Percentiles rank a stretch among this genome's conserved stretches.
Evolutionary conservation across 176 grass and related monocot species (phyloP).

Genomic region (Leersia perrieri): DNA sequence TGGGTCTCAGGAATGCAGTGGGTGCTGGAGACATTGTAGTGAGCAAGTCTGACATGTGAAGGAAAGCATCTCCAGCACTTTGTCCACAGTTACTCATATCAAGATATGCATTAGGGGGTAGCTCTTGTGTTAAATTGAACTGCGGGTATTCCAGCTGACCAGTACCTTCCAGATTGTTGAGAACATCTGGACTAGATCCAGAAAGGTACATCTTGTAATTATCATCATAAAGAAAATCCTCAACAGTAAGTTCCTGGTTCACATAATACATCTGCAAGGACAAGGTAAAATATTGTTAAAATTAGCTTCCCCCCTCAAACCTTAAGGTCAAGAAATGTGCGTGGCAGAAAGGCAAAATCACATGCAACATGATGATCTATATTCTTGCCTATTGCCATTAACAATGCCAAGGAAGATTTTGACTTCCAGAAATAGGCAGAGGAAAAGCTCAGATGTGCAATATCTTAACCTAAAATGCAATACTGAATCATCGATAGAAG

Average conservation of each 20-base stretch:
- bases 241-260: conserved; percentile 68
- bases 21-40: conserved; percentile 68
- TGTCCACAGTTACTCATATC: conserved; percentile 49
- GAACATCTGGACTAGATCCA: conserved; percentile 48
- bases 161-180: conserved; percentile 63
- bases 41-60: conserved; percentile 74
- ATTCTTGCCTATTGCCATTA: neutral
- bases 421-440: neutral
- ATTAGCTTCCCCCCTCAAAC: neutral
- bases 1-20: conserved; percentile 73
- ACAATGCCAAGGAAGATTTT: neutral
- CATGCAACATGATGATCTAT: neutral
- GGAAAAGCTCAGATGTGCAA: conserved; percentile 7
- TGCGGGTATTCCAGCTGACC: conserved; percentile 65
- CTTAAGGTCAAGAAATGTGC: conserved; percentile 9
- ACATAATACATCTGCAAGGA: conserved; percentile 78
- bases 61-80: conserved; percentile 38
- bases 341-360: neutral
- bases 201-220: conserved; percentile 66
- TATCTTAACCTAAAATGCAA: conserved; percentile 9
- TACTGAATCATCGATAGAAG: neutral
- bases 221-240: conserved; percentile 74
- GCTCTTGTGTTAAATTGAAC: conserved; percentile 57
- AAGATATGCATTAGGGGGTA: conserved; percentile 49
- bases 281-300: conserved; percentile 26